phyloP scores from a whole-genome alignment of 2,329 filamentous ascomycete species.

The Parastagonospora avenae region DNA sequence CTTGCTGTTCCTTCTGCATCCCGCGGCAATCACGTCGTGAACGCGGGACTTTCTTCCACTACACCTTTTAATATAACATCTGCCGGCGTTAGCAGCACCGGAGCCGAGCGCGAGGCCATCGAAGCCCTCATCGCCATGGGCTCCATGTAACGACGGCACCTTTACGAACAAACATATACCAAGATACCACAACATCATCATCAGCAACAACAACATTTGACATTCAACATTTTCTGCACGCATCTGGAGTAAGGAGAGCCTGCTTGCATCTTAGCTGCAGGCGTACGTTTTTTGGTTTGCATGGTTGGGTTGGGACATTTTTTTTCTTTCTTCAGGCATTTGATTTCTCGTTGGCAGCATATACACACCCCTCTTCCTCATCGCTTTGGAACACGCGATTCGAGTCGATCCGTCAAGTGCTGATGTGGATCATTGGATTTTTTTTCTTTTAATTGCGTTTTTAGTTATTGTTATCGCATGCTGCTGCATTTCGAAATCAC shows the following conservation, averaged over 20 bases:
- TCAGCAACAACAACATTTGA: conserved; percentile 4
- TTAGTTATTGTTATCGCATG: neutral
- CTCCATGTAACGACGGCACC: conserved; percentile 57
- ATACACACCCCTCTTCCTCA: conserved; percentile 18
- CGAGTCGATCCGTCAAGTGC: conserved; percentile 48
- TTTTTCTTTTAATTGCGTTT: conserved; percentile 2
- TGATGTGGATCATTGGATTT: conserved; percentile 43
- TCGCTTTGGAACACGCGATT: conserved; percentile 18
- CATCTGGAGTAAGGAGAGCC: conserved; percentile 6
- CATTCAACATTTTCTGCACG: conserved; percentile 9
- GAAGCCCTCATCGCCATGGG: conserved; percentile 81
- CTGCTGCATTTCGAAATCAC: too few relatives aligned
- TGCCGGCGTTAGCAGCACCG: conserved; percentile 32
- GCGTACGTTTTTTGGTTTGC: neutral
- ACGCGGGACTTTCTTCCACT: conserved; percentile 24
- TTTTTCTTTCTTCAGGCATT: neutral
- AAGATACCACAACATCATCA: conserved; percentile 1
- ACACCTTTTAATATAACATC: conserved; percentile 29
- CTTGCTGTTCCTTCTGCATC: conserved; percentile 39
- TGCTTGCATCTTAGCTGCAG: neutral
- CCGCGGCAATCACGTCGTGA: conserved; percentile 35
- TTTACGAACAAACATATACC: neutral
- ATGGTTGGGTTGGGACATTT: neutral
- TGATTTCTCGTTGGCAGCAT: conserved; percentile 21
- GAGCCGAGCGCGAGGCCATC: conserved; percentile 76